Percentiles rank a stretch among this genome's conserved stretches.
phyloP scores from a whole-genome alignment of 164 flowering plant genomes.

The Magnolia kwangsiensis region DNA sequence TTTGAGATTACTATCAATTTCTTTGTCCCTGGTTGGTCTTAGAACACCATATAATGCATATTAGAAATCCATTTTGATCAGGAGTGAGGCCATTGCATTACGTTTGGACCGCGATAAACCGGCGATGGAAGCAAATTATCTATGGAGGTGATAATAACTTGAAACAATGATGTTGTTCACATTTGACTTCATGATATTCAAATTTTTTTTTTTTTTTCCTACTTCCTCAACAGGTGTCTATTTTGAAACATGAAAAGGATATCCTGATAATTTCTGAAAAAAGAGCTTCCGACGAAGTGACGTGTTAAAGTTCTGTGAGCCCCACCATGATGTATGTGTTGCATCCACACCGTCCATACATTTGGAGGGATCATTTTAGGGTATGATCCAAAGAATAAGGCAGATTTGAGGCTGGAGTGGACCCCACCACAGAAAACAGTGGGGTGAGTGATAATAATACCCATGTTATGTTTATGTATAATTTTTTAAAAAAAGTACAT shows the following conservation, averaged over 20 bases:
- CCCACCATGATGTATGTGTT: no score
- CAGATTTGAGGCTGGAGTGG: no score
- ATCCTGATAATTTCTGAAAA: conserved; percentile 66
- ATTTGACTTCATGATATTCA: not conserved
- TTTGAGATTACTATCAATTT: no score
- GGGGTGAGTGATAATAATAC: no score
- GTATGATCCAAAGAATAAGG: no score
- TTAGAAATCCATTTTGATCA: conserved; percentile 15
- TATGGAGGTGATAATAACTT: conserved; percentile 58
- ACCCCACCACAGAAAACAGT: no score
- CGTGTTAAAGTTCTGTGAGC: conserved; percentile 29
- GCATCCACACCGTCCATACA: no score
- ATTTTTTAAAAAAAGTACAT: no score
- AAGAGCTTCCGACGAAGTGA: conserved; percentile 84
- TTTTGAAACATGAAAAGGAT: conserved; percentile 75
- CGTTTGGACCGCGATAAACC: conserved; percentile 64
- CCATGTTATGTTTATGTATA: no score
- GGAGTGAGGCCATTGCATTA: conserved; percentile 43
- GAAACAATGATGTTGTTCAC: not conserved
- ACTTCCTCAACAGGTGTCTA: conserved; percentile 46
- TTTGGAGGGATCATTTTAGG: no score
- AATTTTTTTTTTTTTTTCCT: not conserved
- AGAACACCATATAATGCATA: not conserved
- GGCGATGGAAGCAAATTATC: conserved; percentile 54
- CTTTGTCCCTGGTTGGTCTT: not conserved